phyloP scores from a whole-genome alignment of 2,329 filamentous ascomycete species.

The Leptographium radiaticola region DNA sequence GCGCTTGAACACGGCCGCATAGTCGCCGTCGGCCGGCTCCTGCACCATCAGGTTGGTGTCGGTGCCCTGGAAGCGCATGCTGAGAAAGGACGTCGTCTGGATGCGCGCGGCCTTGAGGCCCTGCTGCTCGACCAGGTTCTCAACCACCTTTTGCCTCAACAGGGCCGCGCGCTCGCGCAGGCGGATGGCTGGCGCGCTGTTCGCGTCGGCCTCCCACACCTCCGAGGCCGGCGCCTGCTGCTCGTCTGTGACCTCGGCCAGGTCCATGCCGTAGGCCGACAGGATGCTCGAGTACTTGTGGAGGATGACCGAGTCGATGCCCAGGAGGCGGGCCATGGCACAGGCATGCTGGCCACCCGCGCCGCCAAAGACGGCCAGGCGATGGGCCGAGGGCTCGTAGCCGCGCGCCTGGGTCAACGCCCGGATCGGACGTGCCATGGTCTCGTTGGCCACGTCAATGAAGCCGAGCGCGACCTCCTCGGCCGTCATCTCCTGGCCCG shows the following conservation, averaged over 20 bases:
- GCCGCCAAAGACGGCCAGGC: conserved; percentile 80
- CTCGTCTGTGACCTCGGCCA: conserved; percentile 68
- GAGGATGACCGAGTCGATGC: conserved; percentile 71
- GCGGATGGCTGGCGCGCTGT: conserved; percentile 37
- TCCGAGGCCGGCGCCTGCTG: conserved; percentile 55
- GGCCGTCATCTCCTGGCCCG: conserved; percentile 58
- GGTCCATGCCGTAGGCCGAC: conserved; percentile 81
- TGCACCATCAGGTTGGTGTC: conserved; percentile 80
- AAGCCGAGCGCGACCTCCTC: conserved; percentile 86
- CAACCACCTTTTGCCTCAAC: conserved; percentile 9
- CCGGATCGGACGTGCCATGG: conserved; percentile 80
- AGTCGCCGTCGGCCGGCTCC: conserved; percentile 34
- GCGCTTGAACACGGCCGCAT: conserved; percentile 51
- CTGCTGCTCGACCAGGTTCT: conserved; percentile 44
- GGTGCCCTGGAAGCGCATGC: conserved; percentile 82
- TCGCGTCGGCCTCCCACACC: conserved; percentile 37
- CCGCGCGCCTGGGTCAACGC: conserved; percentile 84
- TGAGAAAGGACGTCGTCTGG: conserved; percentile 80
- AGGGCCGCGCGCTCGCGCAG: conserved; percentile 49
- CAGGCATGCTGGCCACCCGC: conserved; percentile 86
- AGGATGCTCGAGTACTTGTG: conserved; percentile 80
- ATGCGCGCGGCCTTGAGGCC: conserved; percentile 55
- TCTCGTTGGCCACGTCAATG: conserved; percentile 76
- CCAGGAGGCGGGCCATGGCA: conserved; percentile 71
- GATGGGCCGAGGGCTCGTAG: conserved; percentile 74